These are phyloP conservation scores for Pseudogymnoascus destructans DNA, from an alignment of 2,329 filamentous ascomycete genomes.

Conservation along the genomic window DNA sequence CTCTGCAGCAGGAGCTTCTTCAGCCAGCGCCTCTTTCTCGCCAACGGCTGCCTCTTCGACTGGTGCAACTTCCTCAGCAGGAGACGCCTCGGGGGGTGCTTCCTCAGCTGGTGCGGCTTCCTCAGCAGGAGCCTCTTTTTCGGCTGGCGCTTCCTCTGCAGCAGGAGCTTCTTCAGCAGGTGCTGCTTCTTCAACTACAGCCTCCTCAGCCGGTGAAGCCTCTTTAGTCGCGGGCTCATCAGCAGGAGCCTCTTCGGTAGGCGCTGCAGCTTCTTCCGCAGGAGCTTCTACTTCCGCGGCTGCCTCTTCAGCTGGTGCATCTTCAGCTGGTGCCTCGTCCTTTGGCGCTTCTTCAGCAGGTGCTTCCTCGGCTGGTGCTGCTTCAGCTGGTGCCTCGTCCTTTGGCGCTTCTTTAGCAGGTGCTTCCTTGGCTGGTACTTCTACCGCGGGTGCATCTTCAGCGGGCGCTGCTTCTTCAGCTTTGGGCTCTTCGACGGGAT, in stretches of 20 bases:
- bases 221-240: conserved; percentile 8
- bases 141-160: background rate
- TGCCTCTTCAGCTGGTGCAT: background rate
- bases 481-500: background rate
- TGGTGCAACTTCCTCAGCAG: background rate
- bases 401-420: background rate
- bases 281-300: background rate
- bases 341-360: background rate
- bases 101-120: background rate
- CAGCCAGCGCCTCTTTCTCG: conserved; percentile 5
- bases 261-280: background rate
- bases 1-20: too few relatives aligned
- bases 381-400: background rate
- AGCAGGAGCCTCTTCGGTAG: conserved; percentile 3
- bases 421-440: background rate
- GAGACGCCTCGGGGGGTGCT: conserved; percentile 11
- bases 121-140: background rate
- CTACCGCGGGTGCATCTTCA: background rate
- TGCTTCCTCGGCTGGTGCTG: background rate
- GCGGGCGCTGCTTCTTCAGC: background rate
- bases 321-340: background rate
- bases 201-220: background rate
- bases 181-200: background rate
- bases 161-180: background rate
- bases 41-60: background rate